A percentile compares a stretch with the other conserved stretches of the same genome.
Evolutionary conservation across 805 yeast genomes (phyloP).

Genomic region (Saturnispora quitensis): DNA sequence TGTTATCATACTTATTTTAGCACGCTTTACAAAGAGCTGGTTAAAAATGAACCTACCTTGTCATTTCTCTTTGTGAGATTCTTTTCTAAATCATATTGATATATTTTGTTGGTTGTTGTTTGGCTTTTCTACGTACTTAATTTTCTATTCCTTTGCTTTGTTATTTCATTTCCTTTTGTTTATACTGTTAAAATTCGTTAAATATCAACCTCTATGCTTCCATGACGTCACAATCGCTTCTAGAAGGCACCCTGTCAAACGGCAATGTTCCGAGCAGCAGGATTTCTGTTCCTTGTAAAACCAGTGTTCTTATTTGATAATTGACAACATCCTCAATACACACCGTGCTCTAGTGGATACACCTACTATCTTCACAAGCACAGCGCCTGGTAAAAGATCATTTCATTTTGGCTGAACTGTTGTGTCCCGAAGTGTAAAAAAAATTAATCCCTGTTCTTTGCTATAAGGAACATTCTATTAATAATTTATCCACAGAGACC

Average conservation of each 20-base stretch:
- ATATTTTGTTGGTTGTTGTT: conserved; percentile 1
- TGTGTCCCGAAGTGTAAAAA: neutral
- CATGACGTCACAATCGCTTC: neutral
- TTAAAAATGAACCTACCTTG: neutral
- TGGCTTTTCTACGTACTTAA: conserved; percentile 3
- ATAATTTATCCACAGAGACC: neutral
- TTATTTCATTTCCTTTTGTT: conserved; percentile 1
- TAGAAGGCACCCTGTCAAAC: neutral
- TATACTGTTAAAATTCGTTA: neutral
- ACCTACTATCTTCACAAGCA: neutral
- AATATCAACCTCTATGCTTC: neutral
- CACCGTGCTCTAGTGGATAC: neutral
- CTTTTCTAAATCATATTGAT: conserved; percentile 6
- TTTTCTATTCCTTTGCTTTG: conserved; percentile 3
- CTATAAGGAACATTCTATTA: neutral
- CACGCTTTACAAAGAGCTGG: conserved; percentile 4
- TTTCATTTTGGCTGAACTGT: neutral
- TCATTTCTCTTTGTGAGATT: conserved; percentile 4
- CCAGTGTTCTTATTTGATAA: neutral
- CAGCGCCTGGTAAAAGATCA: neutral
- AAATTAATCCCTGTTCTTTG: neutral
- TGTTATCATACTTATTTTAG: conserved; percentile 1
- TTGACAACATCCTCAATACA: neutral
- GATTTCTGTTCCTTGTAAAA: neutral
- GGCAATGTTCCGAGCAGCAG: neutral